Evolutionary conservation across 768 basidiomycete genomes (phyloP), one percentile per base, ranked within the genome.

Genomic region (Tylopilus felleus): DNA sequence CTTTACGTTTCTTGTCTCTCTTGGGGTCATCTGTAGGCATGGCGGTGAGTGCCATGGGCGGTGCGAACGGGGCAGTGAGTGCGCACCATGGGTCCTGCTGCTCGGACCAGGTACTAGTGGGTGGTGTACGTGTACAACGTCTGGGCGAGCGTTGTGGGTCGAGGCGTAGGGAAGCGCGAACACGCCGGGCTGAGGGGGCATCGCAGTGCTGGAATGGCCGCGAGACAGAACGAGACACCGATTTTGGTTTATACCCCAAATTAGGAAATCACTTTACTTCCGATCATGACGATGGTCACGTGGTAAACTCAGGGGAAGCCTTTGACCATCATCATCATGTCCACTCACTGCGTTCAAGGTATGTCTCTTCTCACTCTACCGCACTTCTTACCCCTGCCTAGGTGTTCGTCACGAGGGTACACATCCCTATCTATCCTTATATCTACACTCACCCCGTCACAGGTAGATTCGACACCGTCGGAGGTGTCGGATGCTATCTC

Each of bases 121-220:
- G 57, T 72, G 75, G 56, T 75, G 77, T 36, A 72, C 69, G 52
- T 74, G 69, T n/a, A 71, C 53, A 27, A 68, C 60, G 52, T 71
- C 70, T 38, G 69, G 66, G 47, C 74, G 72, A 39, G 74, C 66
- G 65, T 77, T 75, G 67, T 75, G 77, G 14, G 71, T 74, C 47
- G 80, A 74, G 28, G 77, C 73, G 65, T 82, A 82, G 16, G 84
- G 79, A 16, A 87, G 67, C 4, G 83, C 74, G 63, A 88, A 88
- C 57, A 87, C 73, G 49, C 86, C 86, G 59, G 80, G 83, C 57
- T 86, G 84, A 42, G 86, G 86, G 46, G 85, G 85, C 83, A 86
- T 86, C 62, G 51, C 47, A 35, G 28, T 23, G 36, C 19, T 45
- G 23, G 10, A 25, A 40, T 23, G 33, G 33, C 33, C 33, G 33